phyloP scores from a whole-genome alignment of 768 basidiomycete species.

The Collybia sp. region DNA sequence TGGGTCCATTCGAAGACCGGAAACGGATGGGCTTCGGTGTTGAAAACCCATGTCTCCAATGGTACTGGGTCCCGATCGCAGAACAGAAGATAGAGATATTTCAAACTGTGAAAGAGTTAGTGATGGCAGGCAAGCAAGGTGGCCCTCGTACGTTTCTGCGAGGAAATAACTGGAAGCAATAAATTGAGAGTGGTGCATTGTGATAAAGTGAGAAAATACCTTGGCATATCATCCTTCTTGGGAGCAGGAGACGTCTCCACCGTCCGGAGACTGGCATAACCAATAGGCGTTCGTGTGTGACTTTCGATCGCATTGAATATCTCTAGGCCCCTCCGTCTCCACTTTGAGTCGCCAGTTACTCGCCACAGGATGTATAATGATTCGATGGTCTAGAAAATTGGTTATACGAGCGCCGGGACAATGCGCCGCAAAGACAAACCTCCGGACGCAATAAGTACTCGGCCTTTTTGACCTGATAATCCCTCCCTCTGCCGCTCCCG shows the following conservation, averaged over 20 bases:
- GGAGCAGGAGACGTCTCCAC: constrained; percentile 39
- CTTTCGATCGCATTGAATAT: constrained; percentile 66
- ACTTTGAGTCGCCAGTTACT: constrained; percentile 58
- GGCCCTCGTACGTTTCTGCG: constrained; percentile 37
- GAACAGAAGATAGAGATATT: constrained; percentile 73
- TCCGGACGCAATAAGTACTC: constrained; percentile 67
- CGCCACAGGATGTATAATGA: constrained; percentile 70
- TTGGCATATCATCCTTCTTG: constrained; percentile 65
- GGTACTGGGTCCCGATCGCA: constrained; percentile 56
- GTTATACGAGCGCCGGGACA: not conserved
- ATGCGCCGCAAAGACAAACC: constrained; percentile 34
- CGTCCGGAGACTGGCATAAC: constrained; percentile 55
- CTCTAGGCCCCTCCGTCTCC: constrained; percentile 69
- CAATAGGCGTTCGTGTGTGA: constrained; percentile 49
- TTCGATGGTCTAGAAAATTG: constrained; percentile 57
- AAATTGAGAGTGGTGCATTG: not conserved
- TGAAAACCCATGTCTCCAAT: constrained; percentile 55
- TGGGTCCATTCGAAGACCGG: constrained; percentile 64
- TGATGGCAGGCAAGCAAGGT: not conserved
- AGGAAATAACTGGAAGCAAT: constrained; percentile 37
- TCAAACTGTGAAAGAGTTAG: constrained; percentile 37
- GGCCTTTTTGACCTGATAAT: constrained; percentile 44
- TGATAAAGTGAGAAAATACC: constrained; percentile 25
- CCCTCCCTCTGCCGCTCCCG: constrained; percentile 30
- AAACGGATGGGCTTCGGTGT: constrained; percentile 74